Percentiles rank a stretch among this genome's conserved stretches.
Conservation (phyloP, 495 filamentous ascomycete species). For the Tuber calosporum region DNA sequence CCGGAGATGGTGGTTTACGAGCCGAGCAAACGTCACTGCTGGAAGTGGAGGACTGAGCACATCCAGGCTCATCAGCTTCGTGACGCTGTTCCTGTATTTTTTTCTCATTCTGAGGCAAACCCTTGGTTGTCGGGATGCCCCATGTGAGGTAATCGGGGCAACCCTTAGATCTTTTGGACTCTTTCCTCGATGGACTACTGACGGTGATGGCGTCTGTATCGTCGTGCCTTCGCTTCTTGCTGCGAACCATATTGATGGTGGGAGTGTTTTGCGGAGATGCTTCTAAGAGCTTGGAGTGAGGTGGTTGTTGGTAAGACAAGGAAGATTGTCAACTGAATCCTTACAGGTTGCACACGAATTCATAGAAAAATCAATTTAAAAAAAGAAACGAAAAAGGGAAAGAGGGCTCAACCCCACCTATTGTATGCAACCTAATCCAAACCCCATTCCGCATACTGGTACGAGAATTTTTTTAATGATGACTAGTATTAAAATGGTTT, state of each 20-base stretch:
- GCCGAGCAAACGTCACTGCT: background rate
- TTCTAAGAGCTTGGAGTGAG: background rate
- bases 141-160: background rate
- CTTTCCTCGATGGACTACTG: slow-evolving; percentile 18
- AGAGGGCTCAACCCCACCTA: background rate
- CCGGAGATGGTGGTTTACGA: background rate
- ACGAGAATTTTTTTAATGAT: background rate
- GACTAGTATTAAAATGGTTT: background rate
- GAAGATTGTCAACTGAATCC: background rate
- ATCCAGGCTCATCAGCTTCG: background rate
- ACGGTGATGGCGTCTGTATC: slow-evolving; percentile 24
- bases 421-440: background rate
- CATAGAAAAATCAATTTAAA: background rate
- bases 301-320: background rate
- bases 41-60: background rate
- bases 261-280: background rate
- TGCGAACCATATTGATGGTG: slow-evolving; percentile 19
- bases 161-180: slow-evolving; percentile 25
- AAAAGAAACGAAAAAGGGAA: background rate
- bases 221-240: slow-evolving; percentile 31
- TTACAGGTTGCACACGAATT: background rate
- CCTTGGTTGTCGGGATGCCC: background rate
- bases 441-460: background rate
- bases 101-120: slow-evolving; percentile 10
- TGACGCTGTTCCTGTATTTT: slow-evolving; percentile 14